phyloP scores from a whole-genome alignment of 352 stramenopile genomes.

The Pythium brachiatum region DNA sequence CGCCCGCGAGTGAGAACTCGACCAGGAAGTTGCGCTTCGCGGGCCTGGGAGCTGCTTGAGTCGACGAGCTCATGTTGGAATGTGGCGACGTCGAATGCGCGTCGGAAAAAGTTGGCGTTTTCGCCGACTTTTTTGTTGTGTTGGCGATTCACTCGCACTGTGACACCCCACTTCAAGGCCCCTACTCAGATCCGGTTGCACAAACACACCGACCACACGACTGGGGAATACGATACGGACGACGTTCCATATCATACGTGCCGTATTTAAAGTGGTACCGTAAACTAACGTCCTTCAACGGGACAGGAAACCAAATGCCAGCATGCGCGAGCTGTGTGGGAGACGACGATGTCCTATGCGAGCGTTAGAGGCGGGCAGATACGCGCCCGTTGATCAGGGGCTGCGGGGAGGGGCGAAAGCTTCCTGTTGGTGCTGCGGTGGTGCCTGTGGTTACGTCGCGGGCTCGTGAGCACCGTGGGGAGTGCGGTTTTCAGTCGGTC shows the following conservation, averaged over 20 bases:
- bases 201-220: conserved; percentile 1
- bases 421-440: background rate
- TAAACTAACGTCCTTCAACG: background rate
- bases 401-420: background rate
- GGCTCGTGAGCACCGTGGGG: background rate
- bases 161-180: background rate
- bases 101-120: background rate
- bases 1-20: conserved; percentile 69
- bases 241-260: background rate
- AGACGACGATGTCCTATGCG: background rate
- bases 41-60: background rate
- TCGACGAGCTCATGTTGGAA: background rate
- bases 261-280: background rate
- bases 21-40: conserved; percentile 51
- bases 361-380: background rate
- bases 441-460: background rate
- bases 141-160: too few relatives aligned
- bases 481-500: background rate
- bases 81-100: conserved; percentile 2
- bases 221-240: background rate
- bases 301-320: background rate
- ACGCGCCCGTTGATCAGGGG: background rate
- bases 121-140: background rate
- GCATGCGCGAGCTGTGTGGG: background rate
- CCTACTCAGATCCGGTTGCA: conserved; percentile 3